Evolutionary conservation across 78 protist genomes (phyloP), one percentile per base, ranked within the genome.

Genomic region (Dictyostelium capitatum): DNA sequence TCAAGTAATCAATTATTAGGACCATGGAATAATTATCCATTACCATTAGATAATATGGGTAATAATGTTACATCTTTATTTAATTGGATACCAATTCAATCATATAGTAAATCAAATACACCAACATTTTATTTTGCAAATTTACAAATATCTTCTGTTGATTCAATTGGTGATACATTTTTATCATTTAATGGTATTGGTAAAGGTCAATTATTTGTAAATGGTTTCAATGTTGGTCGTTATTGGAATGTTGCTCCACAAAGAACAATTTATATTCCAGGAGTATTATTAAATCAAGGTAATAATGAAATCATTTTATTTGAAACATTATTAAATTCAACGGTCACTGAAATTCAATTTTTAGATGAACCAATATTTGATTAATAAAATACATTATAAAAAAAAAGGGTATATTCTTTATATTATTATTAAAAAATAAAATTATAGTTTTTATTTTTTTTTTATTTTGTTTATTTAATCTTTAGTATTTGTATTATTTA

Each of bases 181-280:
- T 74, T 83, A 17, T 54, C 84, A 48, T 81, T 84, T 41, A 10
- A 37, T 23, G 87, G 90, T 3, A 30, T 80, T 7, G 84, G 90
- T 62, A 87, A 93, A 51, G 94, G 96, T 23, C 32, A 57, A 17
- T 25, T 82, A 14, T 93, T 72, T 83, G 79, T 93, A 20, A 93
- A 93, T 80, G 93, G 93, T 47, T 87, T 67, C 77, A 87, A 93
- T 64, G 81, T 93, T 43, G 96, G 96, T 67, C 46, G 96, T 25
- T 93, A 79, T 53, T 87, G 93, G 96, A 74, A 80, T 56, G 80
- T 81, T 62, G 96, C 94, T 9, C 96, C 94, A 8, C 94, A 87
- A 62, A 28, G 73, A 30, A 90, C 95, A 6, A 72, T 90, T 43
- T 90, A 89, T 8, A 64, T 90, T 14, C 85, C 95, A 28, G 47